phyloP scores from a whole-genome alignment of 768 basidiomycete genomes.

The Tylopilus balloui region DNA sequence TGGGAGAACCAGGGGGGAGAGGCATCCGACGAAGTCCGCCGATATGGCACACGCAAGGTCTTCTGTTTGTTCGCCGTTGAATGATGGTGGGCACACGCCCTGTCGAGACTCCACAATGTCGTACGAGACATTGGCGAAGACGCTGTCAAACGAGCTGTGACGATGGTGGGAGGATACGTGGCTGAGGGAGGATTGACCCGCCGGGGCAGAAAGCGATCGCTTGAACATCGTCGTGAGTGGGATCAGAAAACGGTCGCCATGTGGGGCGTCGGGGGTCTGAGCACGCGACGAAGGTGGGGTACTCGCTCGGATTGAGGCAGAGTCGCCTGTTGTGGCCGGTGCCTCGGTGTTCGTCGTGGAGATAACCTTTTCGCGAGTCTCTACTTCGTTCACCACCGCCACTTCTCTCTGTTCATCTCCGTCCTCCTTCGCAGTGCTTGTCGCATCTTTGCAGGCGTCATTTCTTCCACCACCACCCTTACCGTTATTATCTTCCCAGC shows the following conservation, averaged over 20 bases:
- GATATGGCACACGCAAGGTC: constrained; percentile 20
- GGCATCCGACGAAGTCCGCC: constrained; percentile 22
- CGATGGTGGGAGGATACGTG: constrained; percentile 15
- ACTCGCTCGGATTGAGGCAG: neutral
- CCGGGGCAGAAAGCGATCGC: constrained; percentile 57
- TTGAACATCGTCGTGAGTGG: constrained; percentile 64
- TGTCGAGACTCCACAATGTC: constrained; percentile 24
- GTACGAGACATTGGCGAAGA: constrained; percentile 30
- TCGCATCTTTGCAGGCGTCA: constrained; percentile 1
- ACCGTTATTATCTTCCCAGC: constrained; percentile 35
- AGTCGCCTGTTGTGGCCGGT: neutral
- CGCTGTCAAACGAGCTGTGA: constrained; percentile 26
- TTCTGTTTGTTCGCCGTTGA: constrained; percentile 20
- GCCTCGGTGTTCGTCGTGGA: neutral
- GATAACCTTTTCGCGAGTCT: constrained; percentile 5
- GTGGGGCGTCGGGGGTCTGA: constrained; percentile 25
- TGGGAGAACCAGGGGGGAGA: constrained; percentile 31
- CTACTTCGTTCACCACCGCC: constrained; percentile 13
- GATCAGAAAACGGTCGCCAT: constrained; percentile 36
- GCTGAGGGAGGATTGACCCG: constrained; percentile 21
- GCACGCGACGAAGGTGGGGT: constrained; percentile 20
- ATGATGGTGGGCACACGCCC: constrained; percentile 7
- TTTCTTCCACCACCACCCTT: constrained; percentile 4
- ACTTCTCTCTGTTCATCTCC: constrained; percentile 26
- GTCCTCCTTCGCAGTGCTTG: constrained; percentile 8